These are phyloP conservation scores for Tephrocybe rancida DNA, from an alignment of 768 basidiomycete species.

Conservation along the genomic window DNA sequence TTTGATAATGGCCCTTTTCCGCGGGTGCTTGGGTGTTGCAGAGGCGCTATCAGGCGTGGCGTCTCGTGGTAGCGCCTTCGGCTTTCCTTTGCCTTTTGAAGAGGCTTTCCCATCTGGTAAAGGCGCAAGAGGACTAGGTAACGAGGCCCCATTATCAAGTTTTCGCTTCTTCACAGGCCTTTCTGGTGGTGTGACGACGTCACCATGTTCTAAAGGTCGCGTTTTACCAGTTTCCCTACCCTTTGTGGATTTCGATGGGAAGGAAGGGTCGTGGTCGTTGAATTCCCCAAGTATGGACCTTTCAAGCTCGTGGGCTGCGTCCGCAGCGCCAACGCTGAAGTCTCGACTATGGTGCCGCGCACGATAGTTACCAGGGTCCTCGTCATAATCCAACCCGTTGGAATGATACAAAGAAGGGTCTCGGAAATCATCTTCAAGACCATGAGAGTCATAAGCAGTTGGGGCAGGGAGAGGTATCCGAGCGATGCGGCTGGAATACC, in stretches of 20 bases:
- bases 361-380: slow-evolving; percentile 26
- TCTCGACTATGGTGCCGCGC: slow-evolving; percentile 30
- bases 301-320: slow-evolving; percentile 60
- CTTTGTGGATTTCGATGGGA: slow-evolving; percentile 38
- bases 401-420: slow-evolving; percentile 20
- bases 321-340: slow-evolving; percentile 46
- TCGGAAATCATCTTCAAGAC: slow-evolving; percentile 30
- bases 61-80: slow-evolving; percentile 51
- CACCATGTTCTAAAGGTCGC: slow-evolving; percentile 57
- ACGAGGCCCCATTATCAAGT: slow-evolving; percentile 45
- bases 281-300: slow-evolving; percentile 51
- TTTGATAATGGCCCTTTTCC: slow-evolving; percentile 63
- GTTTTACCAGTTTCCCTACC: slow-evolving; percentile 53
- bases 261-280: slow-evolving; percentile 16
- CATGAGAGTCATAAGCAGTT: slow-evolving; percentile 17
- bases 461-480: slow-evolving; percentile 42
- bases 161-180: slow-evolving; percentile 62
- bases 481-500: slow-evolving; percentile 54
- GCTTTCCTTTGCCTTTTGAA: slow-evolving; percentile 56
- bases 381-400: slow-evolving; percentile 34
- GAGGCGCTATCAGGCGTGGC: slow-evolving; percentile 61
- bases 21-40: slow-evolving; percentile 48
- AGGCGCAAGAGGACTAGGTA: slow-evolving; percentile 25
- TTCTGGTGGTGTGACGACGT: slow-evolving; percentile 40
- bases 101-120: slow-evolving; percentile 29